Evolutionary conservation across 805 yeast species (phyloP), one percentile per base, ranked within the genome.

Genomic region (Nakazawaea peltata): DNA sequence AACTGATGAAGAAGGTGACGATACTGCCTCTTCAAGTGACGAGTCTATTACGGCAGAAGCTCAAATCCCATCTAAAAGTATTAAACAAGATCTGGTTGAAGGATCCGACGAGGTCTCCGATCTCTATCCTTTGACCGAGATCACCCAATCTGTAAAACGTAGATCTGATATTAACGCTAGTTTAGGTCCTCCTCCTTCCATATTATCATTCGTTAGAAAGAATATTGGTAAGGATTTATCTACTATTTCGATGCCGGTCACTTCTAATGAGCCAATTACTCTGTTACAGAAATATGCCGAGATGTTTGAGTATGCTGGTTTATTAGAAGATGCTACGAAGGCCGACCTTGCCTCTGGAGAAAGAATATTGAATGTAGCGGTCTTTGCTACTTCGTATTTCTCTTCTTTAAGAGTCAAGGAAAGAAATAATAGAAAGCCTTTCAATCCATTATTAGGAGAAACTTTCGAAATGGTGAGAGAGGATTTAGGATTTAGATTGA

Each of bases 401-500:
- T 76, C 96, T 0, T 65, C 81, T 9, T 69, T 75, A 47, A 65
- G 97, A 40, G 72, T 74, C 24, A 87, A 83, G 47, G 78, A 77
- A 32, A 69, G 98, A 46, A 77, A 80, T 35, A 54, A 72, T 26
- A 69, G 98, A 44, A 92, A 92, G 51, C 97, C 98, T 1, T 92
- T 92, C 59, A 92, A 87, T 52, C 97, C 98, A 8, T 64, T 92
- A 34, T 61, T 92, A 14, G 97, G 97, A 15, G 98, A 92, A 54
- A 88, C 97, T 0, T 92, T 58, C 55, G 98, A 92, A 56, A 63
- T 85, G 28, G 92, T 86, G 2, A 69, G 95, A 27, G 95, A 86
- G 42, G 95, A 85, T 48, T 57, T 71, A 33, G 88, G 88, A 0
- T 68, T 79, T 44, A 62, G 97, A 45, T 54, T 83, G 28, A 45